Evolutionary conservation across 352 stramenopile genomes (phyloP).

Genomic region (Lagenidium giganteum): DNA sequence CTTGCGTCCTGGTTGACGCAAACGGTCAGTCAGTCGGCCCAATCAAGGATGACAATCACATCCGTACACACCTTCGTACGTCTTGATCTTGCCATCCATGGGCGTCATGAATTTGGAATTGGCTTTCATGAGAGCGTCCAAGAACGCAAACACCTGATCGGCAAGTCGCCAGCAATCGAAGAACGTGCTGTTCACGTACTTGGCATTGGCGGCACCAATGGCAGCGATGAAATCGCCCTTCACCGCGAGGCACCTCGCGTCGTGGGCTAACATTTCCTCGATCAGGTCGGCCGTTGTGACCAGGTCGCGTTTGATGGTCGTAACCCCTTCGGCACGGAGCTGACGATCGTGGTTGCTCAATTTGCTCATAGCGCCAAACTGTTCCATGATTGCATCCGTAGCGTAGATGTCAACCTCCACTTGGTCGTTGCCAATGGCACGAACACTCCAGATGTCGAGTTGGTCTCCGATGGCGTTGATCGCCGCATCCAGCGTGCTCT

Average conservation of each 20-base stretch:
- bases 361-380: constrained; percentile 4
- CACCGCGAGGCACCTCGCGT: constrained; percentile 1
- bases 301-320: not conserved
- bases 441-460: constrained; percentile 6
- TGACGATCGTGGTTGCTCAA: too few relatives aligned
- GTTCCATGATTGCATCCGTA: not conserved
- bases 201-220: not conserved
- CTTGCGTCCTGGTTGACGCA: too few relatives aligned
- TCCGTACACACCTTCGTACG: too few relatives aligned
- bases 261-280: not conserved
- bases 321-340: not conserved
- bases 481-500: constrained; percentile 6
- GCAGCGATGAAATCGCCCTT: not conserved
- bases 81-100: not conserved
- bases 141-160: constrained; percentile 20
- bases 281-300: constrained; percentile 2
- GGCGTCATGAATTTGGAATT: constrained; percentile 10
- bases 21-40: too few relatives aligned
- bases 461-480: constrained; percentile 4
- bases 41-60: too few relatives aligned
- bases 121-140: constrained; percentile 10
- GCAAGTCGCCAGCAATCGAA: constrained; percentile 25
- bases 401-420: constrained; percentile 7
- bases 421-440: not conserved
- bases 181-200: constrained; percentile 18